These are phyloP conservation scores for Chenopodium quinoa DNA, from an alignment of 148 eudicot genomes.

Conservation along the genomic window DNA sequence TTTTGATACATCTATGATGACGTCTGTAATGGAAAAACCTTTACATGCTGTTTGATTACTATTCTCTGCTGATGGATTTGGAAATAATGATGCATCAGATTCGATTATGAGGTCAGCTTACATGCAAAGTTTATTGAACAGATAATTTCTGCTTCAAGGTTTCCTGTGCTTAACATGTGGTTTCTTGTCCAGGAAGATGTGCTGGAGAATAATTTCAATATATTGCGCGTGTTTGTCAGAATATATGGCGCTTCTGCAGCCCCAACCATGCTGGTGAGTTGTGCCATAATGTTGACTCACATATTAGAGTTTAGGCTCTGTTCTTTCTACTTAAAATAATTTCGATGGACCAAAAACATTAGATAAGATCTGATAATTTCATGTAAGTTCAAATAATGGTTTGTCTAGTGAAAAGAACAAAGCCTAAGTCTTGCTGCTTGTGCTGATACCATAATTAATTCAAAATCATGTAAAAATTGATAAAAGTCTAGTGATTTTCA, in stretches of 20 bases:
- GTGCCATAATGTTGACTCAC: not conserved
- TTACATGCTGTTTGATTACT: constrained; percentile 8
- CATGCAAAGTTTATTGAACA: constrained; percentile 8
- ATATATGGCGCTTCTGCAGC: constrained; percentile 71
- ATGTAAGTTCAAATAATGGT: not conserved
- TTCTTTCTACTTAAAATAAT: too few species aligned
- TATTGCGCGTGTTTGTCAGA: constrained; percentile 85
- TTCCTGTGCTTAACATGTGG: not conserved
- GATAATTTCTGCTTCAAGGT: not conserved
- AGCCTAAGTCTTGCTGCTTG: not conserved
- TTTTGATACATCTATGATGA: not conserved
- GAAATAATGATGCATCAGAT: constrained; percentile 48
- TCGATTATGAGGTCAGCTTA: constrained; percentile 82
- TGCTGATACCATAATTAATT: too few species aligned
- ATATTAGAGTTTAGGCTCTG: not conserved
- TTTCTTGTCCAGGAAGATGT: constrained; percentile 71
- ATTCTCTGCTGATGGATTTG: constrained; percentile 12
- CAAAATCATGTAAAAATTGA: too few species aligned
- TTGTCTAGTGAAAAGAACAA: not conserved
- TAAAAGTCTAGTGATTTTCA: not conserved
- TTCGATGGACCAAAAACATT: too few species aligned
- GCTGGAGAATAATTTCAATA: constrained; percentile 77
- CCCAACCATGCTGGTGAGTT: constrained; percentile 73
- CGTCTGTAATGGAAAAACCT: not conserved
- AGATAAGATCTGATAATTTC: too few species aligned